Percentiles rank a stretch among this genome's conserved stretches.
These are phyloP conservation scores for Parasarocladium wereldwijsianum DNA, from an alignment of 2,329 filamentous ascomycete species.

Conservation along the genomic window DNA sequence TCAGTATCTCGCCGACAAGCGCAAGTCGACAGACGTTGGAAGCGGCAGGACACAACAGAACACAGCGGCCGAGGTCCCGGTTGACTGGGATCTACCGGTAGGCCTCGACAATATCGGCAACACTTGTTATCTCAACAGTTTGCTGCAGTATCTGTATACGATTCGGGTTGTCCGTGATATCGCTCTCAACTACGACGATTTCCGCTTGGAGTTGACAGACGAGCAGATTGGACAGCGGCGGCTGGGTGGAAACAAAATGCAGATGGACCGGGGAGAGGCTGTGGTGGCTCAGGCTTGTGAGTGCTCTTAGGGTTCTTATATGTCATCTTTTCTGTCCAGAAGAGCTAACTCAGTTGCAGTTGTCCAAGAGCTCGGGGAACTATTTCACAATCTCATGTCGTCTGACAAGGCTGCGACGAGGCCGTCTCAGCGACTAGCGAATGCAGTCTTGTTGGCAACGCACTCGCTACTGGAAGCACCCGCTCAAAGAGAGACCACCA, in stretches of 20 bases:
- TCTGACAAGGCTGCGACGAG: conserved; percentile 47
- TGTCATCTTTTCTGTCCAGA: neutral
- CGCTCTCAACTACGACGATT: conserved; percentile 59
- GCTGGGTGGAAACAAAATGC: conserved; percentile 52
- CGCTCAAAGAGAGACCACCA: conserved; percentile 12
- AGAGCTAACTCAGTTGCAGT: conserved; percentile 47
- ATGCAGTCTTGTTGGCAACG: conserved; percentile 55
- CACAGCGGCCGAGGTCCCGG: conserved; percentile 7
- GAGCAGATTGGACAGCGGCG: conserved; percentile 49
- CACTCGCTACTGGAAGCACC: conserved; percentile 19
- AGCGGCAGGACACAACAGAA: too few species aligned
- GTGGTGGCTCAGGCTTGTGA: conserved; percentile 61
- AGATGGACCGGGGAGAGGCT: conserved; percentile 37
- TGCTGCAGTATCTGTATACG: conserved; percentile 90
- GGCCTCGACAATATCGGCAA: conserved; percentile 91
- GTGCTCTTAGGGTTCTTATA: conserved; percentile 25
- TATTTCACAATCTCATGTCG: conserved; percentile 59
- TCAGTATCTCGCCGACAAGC: conserved; percentile 12
- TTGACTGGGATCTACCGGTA: conserved; percentile 51
- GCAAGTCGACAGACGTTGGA: conserved; percentile 10
- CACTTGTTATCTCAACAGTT: conserved; percentile 94
- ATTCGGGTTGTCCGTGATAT: conserved; percentile 69
- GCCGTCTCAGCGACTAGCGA: conserved; percentile 64
- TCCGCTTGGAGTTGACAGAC: conserved; percentile 52
- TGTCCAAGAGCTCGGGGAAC: conserved; percentile 51